Conservation (phyloP, 352 stramenopile species). For the Phytophthora litchii region DNA sequence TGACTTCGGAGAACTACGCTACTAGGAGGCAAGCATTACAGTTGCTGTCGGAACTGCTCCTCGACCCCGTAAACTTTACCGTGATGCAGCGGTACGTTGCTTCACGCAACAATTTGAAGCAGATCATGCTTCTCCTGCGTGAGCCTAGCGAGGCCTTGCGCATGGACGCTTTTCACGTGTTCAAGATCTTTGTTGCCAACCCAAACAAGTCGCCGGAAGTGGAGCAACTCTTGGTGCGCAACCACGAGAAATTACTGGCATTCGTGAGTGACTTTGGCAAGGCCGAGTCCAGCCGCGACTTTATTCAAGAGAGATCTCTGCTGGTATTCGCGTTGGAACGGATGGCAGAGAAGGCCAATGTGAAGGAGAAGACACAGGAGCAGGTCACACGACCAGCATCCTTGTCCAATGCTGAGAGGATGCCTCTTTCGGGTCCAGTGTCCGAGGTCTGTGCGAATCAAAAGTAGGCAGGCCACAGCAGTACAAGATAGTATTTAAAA, state of each 20-base stretch:
- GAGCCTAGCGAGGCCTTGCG: conserved; percentile 77
- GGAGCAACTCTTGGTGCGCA: conserved; percentile 72
- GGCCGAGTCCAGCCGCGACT: conserved; percentile 72
- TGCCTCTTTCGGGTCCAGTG: conserved; percentile 39
- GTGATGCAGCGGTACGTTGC: conserved; percentile 84
- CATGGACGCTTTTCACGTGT: conserved; percentile 88
- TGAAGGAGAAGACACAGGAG: conserved; percentile 26
- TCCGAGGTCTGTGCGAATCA: conserved; percentile 46
- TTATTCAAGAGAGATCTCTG: conserved; percentile 76
- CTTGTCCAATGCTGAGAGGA: conserved; percentile 40
- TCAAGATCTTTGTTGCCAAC: conserved; percentile 91
- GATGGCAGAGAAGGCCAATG: conserved; percentile 50
- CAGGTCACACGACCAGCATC: conserved; percentile 44
- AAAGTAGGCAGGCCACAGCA: conserved; percentile 32
- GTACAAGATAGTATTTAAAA: conserved; percentile 47
- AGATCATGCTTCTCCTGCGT: conserved; percentile 77
- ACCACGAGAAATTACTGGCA: conserved; percentile 76
- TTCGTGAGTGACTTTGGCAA: conserved; percentile 84
- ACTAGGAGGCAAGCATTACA: conserved; percentile 77
- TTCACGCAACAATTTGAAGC: conserved; percentile 72
- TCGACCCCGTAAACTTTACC: conserved; percentile 76
- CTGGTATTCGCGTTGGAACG: conserved; percentile 74
- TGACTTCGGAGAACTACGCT: conserved; percentile 73
- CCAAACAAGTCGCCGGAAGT: conserved; percentile 81
- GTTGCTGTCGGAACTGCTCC: conserved; percentile 72